These are phyloP conservation scores for Penicillium coprophilum DNA, from an alignment of 495 filamentous ascomycete species.

Conservation along the genomic window DNA sequence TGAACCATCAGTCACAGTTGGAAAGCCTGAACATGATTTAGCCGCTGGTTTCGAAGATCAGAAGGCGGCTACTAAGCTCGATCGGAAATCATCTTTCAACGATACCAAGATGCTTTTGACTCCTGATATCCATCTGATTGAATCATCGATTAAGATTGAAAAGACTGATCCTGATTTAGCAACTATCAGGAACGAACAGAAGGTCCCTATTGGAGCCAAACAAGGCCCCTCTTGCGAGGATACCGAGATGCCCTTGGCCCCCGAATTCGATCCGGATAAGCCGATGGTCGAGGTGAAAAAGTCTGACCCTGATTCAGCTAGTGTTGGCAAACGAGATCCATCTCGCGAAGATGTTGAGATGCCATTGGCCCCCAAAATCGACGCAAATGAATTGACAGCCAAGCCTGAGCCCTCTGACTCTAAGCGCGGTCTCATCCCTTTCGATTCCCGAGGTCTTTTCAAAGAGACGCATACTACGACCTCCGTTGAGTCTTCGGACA, in stretches of 20 bases:
- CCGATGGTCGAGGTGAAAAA: neutral
- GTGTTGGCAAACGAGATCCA: neutral
- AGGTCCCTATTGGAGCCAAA: neutral
- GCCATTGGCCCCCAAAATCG: neutral
- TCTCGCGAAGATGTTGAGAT: neutral
- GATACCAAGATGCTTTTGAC: neutral
- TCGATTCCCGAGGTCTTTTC: neutral
- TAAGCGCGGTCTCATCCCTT: neutral
- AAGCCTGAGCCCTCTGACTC: neutral
- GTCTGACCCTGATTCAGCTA: neutral
- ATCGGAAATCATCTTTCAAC: neutral
- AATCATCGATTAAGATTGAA: neutral
- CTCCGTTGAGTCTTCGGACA: neutral
- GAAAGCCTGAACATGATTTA: neutral
- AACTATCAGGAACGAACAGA: neutral
- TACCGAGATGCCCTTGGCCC: neutral
- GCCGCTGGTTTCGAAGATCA: neutral
- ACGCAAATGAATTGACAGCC: neutral
- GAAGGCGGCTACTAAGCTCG: neutral
- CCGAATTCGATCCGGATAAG: neutral
- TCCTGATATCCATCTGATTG: neutral
- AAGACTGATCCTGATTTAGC: neutral
- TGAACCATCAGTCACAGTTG: neutral
- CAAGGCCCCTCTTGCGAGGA: neutral
- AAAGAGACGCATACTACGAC: neutral